Conservation (phyloP, 2,329 filamentous ascomycete genomes). For the Cladosporium sp. region DNA sequence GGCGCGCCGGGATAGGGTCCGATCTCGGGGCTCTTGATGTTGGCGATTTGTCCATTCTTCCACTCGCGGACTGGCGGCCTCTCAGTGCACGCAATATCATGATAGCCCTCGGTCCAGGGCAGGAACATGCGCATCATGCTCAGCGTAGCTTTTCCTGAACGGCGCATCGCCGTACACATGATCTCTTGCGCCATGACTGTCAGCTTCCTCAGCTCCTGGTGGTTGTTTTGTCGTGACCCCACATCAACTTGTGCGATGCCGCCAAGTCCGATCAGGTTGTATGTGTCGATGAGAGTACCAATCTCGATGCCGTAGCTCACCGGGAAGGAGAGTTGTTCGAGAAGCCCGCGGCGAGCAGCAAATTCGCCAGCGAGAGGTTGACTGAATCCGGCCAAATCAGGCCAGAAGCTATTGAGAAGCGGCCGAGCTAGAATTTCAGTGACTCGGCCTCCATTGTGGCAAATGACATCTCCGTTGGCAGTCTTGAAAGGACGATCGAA, state of each 20-base stretch:
- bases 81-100: neutral
- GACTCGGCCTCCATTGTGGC: neutral
- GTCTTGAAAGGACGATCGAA: slow-evolving; percentile 9
- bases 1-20: slow-evolving; percentile 15
- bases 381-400: slow-evolving; percentile 4
- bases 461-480: neutral
- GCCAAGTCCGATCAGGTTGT: slow-evolving; percentile 2
- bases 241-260: slow-evolving; percentile 8
- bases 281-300: slow-evolving; percentile 8
- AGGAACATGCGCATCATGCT: slow-evolving; percentile 3
- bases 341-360: slow-evolving; percentile 5
- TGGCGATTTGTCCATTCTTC: neutral
- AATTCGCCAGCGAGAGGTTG: slow-evolving; percentile 8
- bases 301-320: slow-evolving; percentile 11
- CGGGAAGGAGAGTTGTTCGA: slow-evolving; percentile 1
- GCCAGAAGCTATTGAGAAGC: slow-evolving; percentile 4
- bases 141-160: neutral
- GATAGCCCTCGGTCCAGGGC: slow-evolving; percentile 3
- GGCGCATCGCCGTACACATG: neutral
- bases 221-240: neutral
- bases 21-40: too few relatives aligned
- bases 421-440: neutral
- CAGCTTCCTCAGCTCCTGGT: slow-evolving; percentile 7
- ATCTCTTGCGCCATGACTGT: slow-evolving; percentile 4
- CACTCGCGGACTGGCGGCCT: neutral